Evolutionary conservation across 805 yeast genomes (phyloP).

Genomic region (Phaffomyces opuntiae): DNA sequence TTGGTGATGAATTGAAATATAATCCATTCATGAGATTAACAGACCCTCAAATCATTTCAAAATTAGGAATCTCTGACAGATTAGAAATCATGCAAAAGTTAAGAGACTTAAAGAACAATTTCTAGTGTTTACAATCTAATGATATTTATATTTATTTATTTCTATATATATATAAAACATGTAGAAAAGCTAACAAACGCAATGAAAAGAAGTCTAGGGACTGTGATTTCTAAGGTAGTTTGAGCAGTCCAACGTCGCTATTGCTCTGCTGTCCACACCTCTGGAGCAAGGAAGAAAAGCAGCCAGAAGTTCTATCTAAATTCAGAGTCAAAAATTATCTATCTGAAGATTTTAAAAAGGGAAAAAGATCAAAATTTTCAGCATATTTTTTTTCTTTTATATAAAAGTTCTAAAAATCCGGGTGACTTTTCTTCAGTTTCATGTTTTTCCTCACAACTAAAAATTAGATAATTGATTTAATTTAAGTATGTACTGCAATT

Average conservation of each 20-base stretch:
- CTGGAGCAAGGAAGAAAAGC: constrained; percentile 24
- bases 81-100: constrained; percentile 63
- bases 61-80: constrained; percentile 45
- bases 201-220: background rate
- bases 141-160: background rate
- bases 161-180: background rate
- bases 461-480: too few relatives aligned
- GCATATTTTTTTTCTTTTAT: background rate
- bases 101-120: constrained; percentile 67
- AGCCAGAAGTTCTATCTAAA: constrained; percentile 34
- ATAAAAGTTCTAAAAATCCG: too few relatives aligned
- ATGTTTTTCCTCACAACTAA: background rate
- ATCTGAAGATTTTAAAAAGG: constrained; percentile 19
- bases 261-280: constrained; percentile 50
- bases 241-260: constrained; percentile 18
- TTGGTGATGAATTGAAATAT: constrained; percentile 70
- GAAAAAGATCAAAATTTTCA: constrained; percentile 6
- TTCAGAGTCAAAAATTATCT: constrained; percentile 29
- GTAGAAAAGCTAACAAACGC: constrained; percentile 1
- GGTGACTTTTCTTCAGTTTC: background rate
- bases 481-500: too few relatives aligned
- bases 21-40: constrained; percentile 85
- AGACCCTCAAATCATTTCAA: constrained; percentile 55
- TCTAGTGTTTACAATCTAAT: background rate
- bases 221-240: background rate